Evolutionary conservation across 352 stramenopile species (phyloP).

Genomic region (Pythium rishiriense): DNA sequence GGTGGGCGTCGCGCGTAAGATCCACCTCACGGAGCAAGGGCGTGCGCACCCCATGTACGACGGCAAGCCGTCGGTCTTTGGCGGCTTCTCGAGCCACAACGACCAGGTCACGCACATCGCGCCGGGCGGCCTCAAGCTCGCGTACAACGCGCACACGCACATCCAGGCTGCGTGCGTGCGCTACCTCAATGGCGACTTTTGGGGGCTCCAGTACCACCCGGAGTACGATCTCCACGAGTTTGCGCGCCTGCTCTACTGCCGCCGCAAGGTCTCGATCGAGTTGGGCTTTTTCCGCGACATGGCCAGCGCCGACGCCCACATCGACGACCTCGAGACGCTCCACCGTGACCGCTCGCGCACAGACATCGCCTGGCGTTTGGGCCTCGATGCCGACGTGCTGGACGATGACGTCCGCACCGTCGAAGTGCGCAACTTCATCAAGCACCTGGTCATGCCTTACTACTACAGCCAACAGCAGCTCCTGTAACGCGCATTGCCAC

Average conservation of each 20-base stretch:
- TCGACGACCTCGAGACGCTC: conserved; percentile 59
- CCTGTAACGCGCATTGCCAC: too few species aligned
- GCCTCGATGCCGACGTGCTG: conserved; percentile 68
- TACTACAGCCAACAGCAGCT: conserved; percentile 35
- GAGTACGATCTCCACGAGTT: conserved; percentile 83
- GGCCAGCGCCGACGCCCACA: conserved; percentile 43
- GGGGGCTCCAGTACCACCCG: conserved; percentile 75
- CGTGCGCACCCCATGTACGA: conserved; percentile 76
- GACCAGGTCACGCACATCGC: conserved; percentile 69
- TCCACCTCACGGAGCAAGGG: conserved; percentile 50
- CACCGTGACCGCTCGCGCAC: conserved; percentile 46
- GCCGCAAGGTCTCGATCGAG: conserved; percentile 57
- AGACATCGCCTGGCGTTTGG: conserved; percentile 65
- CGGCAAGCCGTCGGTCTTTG: conserved; percentile 67
- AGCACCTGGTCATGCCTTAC: conserved; percentile 60
- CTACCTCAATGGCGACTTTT: conserved; percentile 74
- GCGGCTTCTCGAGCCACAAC: conserved; percentile 76
- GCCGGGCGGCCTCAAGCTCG: conserved; percentile 48
- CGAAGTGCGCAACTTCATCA: conserved; percentile 77
- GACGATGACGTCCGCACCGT: conserved; percentile 62
- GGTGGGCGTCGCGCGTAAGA: conserved; percentile 67
- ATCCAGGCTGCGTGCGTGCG: conserved; percentile 60
- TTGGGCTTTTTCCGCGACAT: conserved; percentile 66
- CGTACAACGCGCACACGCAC: conserved; percentile 55
- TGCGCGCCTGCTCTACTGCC: conserved; percentile 65